These are phyloP conservation scores for Garcileccinum viscosum DNA, from an alignment of 1,284 basidiomycete genomes.

Conservation along the genomic window DNA sequence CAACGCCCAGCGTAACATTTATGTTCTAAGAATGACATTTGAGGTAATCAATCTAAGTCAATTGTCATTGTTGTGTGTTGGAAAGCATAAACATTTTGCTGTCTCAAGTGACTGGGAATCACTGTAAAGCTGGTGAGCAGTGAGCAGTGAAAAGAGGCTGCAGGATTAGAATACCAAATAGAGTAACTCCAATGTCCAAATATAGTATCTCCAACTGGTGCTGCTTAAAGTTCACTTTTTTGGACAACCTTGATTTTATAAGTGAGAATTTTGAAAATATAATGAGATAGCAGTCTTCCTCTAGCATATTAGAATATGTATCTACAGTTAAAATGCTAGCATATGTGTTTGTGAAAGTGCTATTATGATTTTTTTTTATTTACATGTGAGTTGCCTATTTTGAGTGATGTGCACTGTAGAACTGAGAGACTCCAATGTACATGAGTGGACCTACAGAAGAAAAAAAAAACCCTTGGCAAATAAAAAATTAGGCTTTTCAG, in stretches of 20 bases:
- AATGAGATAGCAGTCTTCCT: neutral
- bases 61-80: too few species aligned
- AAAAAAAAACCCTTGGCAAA: too few species aligned
- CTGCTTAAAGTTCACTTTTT: neutral
- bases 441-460: too few species aligned
- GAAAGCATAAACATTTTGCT: too few species aligned
- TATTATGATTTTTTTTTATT: neutral
- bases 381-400: neutral
- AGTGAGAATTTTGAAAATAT: neutral
- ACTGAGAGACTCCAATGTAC: too few species aligned
- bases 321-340: neutral
- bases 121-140: too few species aligned
- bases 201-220: neutral
- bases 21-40: too few species aligned
- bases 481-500: neutral
- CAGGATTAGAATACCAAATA: neutral
- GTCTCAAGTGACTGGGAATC: too few species aligned
- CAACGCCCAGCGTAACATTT: too few species aligned
- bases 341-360: neutral
- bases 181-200: neutral
- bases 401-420: neutral
- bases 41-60: too few species aligned
- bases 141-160: neutral
- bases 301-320: neutral
- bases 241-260: neutral